Base-by-base conservation (phyloP, 1,284 basidiomycete genomes). In the Rhodotorula sp. region DNA sequence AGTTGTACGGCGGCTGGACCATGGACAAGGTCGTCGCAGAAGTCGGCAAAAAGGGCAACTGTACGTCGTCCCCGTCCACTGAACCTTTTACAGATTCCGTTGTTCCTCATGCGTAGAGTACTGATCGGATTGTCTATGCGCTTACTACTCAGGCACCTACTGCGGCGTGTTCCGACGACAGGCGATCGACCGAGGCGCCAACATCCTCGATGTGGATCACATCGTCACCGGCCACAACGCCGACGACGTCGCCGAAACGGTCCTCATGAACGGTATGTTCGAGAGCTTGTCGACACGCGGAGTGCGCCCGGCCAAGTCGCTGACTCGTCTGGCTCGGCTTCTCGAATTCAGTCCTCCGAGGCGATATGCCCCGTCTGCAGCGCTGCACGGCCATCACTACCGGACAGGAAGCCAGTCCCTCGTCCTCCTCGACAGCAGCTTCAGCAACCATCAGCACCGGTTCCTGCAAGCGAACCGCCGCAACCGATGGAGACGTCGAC, bases 211-310 rank as follows among this genome's bases (percentile, higher is more conserved):
- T 46, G 94, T 99, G 14, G 94, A 98, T 78, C 97, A 99, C 80
- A 98, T 99, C 72, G 95, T 99, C 3, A 99, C 96, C 0, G 96
- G 96, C 0, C 96, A 99, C 82, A 99, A 99, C 80, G 96, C 96
- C 48, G 96, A 99, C 79, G 96, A 99, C 82, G 95, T 99, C 60
- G 96, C 96, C 14, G 96, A 99, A 84, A 99, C 96, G 0, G 91
- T 99, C 0, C 83, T 99, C 23, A 99, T 99, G 96, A 99, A 99
- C 80, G 92, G 94, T 95, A 69, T 76, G 90, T 12, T 84, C 46
- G n/a, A 26, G 10, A 16, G 63, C 43, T 51, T 49, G 29, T 29
- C 29, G 2, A 29, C 29, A 29, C 29, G 29, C 29, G 29, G 29
- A 29, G 29, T 3, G 29, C 29, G 29, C 3, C 52, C 26, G 31